phyloP scores from a whole-genome alignment of 306 rosid genomes.

The Pyrus pyrifolia region DNA sequence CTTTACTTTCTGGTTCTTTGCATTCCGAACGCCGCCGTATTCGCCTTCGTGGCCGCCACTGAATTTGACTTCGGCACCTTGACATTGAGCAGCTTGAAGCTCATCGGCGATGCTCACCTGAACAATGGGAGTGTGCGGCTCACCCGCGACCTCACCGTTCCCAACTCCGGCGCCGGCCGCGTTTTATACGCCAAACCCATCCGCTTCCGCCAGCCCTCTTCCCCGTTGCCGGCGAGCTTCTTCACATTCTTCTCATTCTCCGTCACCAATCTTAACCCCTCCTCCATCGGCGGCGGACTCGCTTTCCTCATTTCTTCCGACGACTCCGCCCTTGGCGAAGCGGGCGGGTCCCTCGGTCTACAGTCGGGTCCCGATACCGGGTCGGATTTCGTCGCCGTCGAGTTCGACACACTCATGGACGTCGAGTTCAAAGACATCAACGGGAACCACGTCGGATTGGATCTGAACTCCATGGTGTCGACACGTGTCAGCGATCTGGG shows the following conservation, averaged over 20 bases:
- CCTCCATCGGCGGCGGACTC: conserved; percentile 90
- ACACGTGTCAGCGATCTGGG: conserved; percentile 48
- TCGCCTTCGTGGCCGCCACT: conserved; percentile 11
- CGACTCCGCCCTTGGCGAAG: conserved; percentile 46
- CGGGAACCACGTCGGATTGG: conserved; percentile 93
- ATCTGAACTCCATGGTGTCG: conserved; percentile 72
- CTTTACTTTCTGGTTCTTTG: not conserved
- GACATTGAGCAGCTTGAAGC: conserved; percentile 58
- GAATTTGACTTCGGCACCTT: conserved; percentile 82
- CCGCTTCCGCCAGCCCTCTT: conserved; percentile 53
- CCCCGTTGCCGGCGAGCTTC: conserved; percentile 49
- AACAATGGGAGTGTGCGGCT: conserved; percentile 73
- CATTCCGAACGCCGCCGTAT: not conserved
- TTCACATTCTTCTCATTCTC: conserved; percentile 84
- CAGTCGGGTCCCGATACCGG: conserved; percentile 1
- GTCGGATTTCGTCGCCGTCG: conserved; percentile 66
- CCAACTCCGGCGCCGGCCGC: conserved; percentile 75
- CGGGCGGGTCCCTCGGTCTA: conserved; percentile 82
- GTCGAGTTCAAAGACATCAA: conserved; percentile 82
- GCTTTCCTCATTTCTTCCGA: conserved; percentile 76
- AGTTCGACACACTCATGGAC: conserved; percentile 90
- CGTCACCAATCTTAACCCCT: conserved; percentile 65
- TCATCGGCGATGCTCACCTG: conserved; percentile 90
- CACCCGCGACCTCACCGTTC: conserved; percentile 91
- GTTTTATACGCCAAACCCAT: conserved; percentile 65